Conservation (phyloP, 1,139 yeast species). For the Yamadazyma trypodendri region DNA sequence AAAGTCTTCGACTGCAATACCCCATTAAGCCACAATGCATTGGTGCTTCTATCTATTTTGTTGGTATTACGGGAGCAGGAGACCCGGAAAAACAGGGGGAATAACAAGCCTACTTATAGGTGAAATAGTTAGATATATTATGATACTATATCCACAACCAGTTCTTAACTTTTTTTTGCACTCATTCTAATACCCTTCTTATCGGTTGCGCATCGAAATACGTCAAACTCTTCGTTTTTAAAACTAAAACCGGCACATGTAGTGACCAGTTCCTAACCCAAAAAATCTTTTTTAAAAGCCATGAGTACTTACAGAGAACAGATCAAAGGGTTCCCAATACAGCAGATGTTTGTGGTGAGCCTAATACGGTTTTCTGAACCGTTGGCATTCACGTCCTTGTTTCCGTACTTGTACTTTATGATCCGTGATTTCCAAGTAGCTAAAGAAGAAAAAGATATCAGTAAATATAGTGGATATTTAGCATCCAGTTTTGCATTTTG, state of each 20-base stretch:
- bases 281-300: no score
- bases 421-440: slow-evolving; percentile 55
- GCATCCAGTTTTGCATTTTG: slow-evolving; percentile 54
- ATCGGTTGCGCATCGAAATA: no score
- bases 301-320: slow-evolving; percentile 12
- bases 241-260: no score
- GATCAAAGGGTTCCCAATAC: slow-evolving; percentile 43
- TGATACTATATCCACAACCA: no score
- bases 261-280: no score
- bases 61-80: slow-evolving; percentile 41
- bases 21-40: slow-evolving; percentile 21
- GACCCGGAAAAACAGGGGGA: slow-evolving; percentile 36
- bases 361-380: slow-evolving; percentile 58
- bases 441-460: slow-evolving; percentile 49
- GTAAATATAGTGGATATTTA: slow-evolving; percentile 57
- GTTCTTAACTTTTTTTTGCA: no score
- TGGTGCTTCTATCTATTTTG: slow-evolving; percentile 29
- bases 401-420: slow-evolving; percentile 65
- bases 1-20: slow-evolving; percentile 25
- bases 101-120: slow-evolving; percentile 23
- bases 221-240: no score
- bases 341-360: slow-evolving; percentile 47
- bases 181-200: no score
- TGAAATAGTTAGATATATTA: no score
- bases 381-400: slow-evolving; percentile 58